Evolutionary conservation across 495 filamentous ascomycete genomes (phyloP).

Genomic region (Hypoxylon fuscum): DNA sequence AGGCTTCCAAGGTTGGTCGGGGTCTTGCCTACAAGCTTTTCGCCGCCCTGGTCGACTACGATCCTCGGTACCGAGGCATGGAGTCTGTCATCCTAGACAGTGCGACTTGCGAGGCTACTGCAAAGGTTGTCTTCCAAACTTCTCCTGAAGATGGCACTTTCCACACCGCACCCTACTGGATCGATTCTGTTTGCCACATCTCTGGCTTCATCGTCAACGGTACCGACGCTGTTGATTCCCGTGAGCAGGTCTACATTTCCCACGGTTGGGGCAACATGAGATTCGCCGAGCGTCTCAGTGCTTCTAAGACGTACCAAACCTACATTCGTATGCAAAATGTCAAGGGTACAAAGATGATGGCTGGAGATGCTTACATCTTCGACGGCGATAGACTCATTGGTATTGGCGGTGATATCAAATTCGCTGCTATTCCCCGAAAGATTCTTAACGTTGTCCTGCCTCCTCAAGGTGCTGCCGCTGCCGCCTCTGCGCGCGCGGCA

Average conservation of each 20-base stretch:
- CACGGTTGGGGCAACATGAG: slow-evolving; percentile 83
- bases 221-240: slow-evolving; percentile 74
- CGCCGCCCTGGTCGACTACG: slow-evolving; percentile 74
- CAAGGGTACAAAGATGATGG: slow-evolving; percentile 58
- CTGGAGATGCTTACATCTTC: slow-evolving; percentile 72
- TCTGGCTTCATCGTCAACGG: slow-evolving; percentile 85
- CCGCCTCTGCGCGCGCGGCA: slow-evolving; percentile 45
- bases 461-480: slow-evolving; percentile 58
- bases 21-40: slow-evolving; percentile 84
- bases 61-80: slow-evolving; percentile 73
- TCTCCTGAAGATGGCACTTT: slow-evolving; percentile 68
- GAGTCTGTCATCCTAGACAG: slow-evolving; percentile 81
- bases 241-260: slow-evolving; percentile 76
- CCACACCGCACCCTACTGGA: slow-evolving; percentile 74
- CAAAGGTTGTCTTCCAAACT: slow-evolving; percentile 71
- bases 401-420: slow-evolving; percentile 64
- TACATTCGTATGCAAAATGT: slow-evolving; percentile 75
- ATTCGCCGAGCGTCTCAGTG: slow-evolving; percentile 70
- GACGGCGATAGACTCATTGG: slow-evolving; percentile 69
- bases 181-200: slow-evolving; percentile 73
- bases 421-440: slow-evolving; percentile 72
- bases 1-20: slow-evolving; percentile 68
- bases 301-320: slow-evolving; percentile 71
- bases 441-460: slow-evolving; percentile 73
- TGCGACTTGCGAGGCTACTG: slow-evolving; percentile 74